Conservation (phyloP, 2,329 filamentous ascomycete genomes). For the Pyrenophora teres region DNA sequence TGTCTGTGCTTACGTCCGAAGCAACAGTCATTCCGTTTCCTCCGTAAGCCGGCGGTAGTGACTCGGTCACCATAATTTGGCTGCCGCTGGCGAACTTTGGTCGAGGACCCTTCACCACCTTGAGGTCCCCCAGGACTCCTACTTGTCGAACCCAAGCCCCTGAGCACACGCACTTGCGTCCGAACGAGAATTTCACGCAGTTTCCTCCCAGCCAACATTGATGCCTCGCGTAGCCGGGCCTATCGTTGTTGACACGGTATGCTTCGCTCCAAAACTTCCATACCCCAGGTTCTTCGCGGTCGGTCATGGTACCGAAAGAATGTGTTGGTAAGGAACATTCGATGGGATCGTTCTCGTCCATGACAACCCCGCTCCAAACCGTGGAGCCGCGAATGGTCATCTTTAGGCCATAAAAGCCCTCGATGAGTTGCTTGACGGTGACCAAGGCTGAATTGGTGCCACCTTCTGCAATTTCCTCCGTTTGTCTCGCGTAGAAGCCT, state of each 20-base stretch:
- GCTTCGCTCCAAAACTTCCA: background rate
- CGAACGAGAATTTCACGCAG: background rate
- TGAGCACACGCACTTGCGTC: background rate
- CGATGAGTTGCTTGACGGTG: background rate
- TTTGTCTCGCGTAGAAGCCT: background rate
- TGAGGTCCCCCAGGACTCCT: too few species aligned
- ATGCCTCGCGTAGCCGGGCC: background rate
- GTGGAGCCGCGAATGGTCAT: background rate
- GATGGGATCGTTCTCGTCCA: background rate
- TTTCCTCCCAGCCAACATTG: background rate
- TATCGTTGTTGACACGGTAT: background rate
- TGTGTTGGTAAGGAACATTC: background rate
- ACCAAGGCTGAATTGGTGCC: background rate
- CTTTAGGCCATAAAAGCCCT: background rate
- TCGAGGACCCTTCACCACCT: too few species aligned
- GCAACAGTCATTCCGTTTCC: slow-evolving; percentile 1
- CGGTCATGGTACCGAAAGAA: too few species aligned
- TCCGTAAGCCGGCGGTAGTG: background rate
- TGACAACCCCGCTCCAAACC: background rate
- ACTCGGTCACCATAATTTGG: background rate
- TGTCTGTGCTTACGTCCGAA: background rate
- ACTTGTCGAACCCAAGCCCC: background rate
- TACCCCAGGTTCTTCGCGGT: too few species aligned
- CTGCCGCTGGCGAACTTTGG: background rate
- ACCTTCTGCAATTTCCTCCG: background rate